Percentiles rank a stretch among this genome's conserved stretches.
phyloP scores from a whole-genome alignment of 768 basidiomycete species.

The Clavaria fumosa region DNA sequence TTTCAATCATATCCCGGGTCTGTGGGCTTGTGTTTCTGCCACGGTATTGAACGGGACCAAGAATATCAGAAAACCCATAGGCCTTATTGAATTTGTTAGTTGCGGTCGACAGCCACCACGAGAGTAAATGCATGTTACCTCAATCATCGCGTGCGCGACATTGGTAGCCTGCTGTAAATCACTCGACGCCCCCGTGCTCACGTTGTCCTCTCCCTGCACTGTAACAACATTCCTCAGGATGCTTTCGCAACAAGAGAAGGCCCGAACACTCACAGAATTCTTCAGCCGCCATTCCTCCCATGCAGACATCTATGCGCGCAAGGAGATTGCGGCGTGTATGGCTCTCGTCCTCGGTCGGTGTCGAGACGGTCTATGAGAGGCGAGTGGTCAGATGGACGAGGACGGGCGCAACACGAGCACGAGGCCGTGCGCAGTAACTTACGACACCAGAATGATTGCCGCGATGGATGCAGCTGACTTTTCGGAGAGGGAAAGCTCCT shows the following conservation, averaged over 20 bases:
- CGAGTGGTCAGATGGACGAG: constrained; percentile 10
- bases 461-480: constrained; percentile 94
- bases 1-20: constrained; percentile 75
- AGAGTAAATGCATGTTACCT: constrained; percentile 29
- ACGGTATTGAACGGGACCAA: constrained; percentile 77
- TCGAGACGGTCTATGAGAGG: too few relatives aligned
- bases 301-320: constrained; percentile 76
- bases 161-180: constrained; percentile 72
- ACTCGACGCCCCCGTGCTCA: constrained; percentile 85
- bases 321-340: too few relatives aligned
- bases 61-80: constrained; percentile 62
- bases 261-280: constrained; percentile 47
- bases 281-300: constrained; percentile 94
- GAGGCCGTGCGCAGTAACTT: constrained; percentile 18
- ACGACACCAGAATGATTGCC: constrained; percentile 86
- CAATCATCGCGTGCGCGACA: constrained; percentile 78
- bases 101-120: background rate
- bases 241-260: too few relatives aligned
- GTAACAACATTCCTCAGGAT: too few relatives aligned
- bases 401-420: constrained; percentile 2
- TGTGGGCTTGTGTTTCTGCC: constrained; percentile 62
- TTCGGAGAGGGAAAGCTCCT: constrained; percentile 93
- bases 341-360: too few relatives aligned
- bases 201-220: constrained; percentile 81
- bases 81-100: constrained; percentile 27